Evolutionary conservation across 1,139 yeast species (phyloP).

Genomic region (Lodderomyces margitis): DNA sequence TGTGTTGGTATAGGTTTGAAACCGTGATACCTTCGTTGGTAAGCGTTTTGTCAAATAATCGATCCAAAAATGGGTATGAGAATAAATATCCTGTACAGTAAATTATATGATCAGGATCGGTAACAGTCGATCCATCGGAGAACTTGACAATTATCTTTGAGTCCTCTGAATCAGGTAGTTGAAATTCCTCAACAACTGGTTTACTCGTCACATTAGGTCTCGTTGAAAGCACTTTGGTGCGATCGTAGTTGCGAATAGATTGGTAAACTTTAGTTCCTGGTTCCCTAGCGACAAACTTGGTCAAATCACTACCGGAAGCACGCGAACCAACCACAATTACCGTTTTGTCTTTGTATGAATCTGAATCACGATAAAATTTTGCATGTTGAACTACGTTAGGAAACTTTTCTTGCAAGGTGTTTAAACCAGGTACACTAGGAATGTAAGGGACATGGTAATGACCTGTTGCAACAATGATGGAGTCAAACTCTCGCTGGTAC

Average conservation of each 20-base stretch:
- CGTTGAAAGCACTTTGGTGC: slow-evolving; percentile 17
- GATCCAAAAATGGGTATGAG: slow-evolving; percentile 40
- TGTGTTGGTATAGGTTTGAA: slow-evolving; percentile 35
- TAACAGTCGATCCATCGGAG: slow-evolving; percentile 26
- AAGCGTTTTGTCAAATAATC: slow-evolving; percentile 23
- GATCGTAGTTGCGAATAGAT: slow-evolving; percentile 23
- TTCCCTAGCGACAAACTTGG: slow-evolving; percentile 23
- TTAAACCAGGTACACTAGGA: slow-evolving; percentile 40
- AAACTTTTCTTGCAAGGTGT: slow-evolving; percentile 25
- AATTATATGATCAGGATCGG: slow-evolving; percentile 34
- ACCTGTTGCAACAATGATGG: slow-evolving; percentile 31
- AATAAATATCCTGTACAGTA: slow-evolving; percentile 48
- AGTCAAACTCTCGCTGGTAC: slow-evolving; percentile 27
- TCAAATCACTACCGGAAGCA: slow-evolving; percentile 45
- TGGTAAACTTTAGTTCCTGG: slow-evolving; percentile 26
- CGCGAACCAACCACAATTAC: slow-evolving; percentile 44
- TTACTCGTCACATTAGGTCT: slow-evolving; percentile 21
- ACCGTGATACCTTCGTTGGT: slow-evolving; percentile 31
- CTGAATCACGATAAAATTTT: slow-evolving; percentile 34
- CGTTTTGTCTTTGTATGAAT: slow-evolving; percentile 26
- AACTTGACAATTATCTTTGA: slow-evolving; percentile 24
- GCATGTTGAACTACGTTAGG: slow-evolving; percentile 38
- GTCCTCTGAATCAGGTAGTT: slow-evolving; percentile 6
- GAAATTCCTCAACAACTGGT: slow-evolving; percentile 23
- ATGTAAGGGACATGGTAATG: slow-evolving; percentile 36